A percentile compares a stretch with the other conserved stretches of the same genome.
Evolutionary conservation across 441 rosid species (phyloP).

Genomic region (Metrosideros polymorpha): DNA sequence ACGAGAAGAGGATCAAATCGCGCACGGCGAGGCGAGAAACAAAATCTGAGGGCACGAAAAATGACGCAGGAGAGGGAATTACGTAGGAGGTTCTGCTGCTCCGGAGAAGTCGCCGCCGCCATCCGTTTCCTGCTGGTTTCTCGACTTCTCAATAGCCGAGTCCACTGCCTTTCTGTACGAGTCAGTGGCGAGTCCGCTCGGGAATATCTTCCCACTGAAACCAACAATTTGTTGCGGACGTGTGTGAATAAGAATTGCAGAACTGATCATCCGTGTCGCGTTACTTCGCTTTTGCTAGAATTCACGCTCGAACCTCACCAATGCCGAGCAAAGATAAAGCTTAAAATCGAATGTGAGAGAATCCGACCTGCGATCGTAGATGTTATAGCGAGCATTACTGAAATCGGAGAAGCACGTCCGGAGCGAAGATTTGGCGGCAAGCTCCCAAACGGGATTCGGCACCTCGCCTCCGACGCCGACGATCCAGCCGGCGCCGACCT

Average conservation of each 20-base stretch:
- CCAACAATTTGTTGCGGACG: neutral
- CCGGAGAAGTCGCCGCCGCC: conserved; percentile 19
- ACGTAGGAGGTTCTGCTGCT: conserved; percentile 43
- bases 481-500: conserved; percentile 98
- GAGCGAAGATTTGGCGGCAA: conserved; percentile 48
- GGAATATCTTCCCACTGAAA: conserved; percentile 77
- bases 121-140: conserved; percentile 32
- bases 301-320: neutral
- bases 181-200: conserved; percentile 77
- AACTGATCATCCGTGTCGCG: neutral
- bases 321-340: neutral
- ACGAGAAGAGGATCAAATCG: neutral
- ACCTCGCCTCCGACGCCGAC: conserved; percentile 94
- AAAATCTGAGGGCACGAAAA: neutral
- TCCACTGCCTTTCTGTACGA: conserved; percentile 91
- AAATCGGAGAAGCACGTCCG: conserved; percentile 92
- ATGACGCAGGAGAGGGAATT: conserved; percentile 8
- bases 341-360: neutral
- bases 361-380: conserved; percentile 74
- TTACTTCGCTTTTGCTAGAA: neutral
- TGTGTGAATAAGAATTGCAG: neutral
- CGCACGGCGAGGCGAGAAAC: neutral
- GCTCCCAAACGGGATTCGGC: conserved; percentile 87
- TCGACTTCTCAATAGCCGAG: conserved; percentile 56
- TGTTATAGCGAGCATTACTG: conserved; percentile 91